Base-by-base conservation (phyloP, 441 rosid species). In the Croton setiger region DNA sequence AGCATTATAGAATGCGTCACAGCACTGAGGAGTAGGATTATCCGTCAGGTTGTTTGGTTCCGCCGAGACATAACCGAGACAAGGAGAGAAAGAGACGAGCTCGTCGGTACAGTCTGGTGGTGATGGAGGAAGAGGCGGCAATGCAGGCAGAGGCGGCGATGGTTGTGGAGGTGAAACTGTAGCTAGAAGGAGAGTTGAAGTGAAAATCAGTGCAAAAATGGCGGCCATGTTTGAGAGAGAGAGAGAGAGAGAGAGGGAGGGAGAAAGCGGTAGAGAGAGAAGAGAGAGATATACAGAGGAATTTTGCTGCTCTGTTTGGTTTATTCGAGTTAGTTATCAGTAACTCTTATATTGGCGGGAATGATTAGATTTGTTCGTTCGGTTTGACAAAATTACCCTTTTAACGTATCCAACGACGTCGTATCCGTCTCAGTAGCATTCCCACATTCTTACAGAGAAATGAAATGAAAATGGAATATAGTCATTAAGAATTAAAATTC, bases 1-100 rank as follows among this genome's bases (percentile, higher is more conserved):
- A 17, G 79, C 74, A 0, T 80, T 72, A 31, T 82, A 63, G 75
- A 84, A 79, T 64, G 85, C 88, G 0, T 69, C 66, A 86, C 98
- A 88, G 85, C 98, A 93, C 63, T 71, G 73, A 23, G 83, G 63
- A 66, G 82, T 51, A 58, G 69, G 79, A 2, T 70, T 51, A 62
- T 70, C 73, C 6, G 86, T 77, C 5, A 76, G 15, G 78, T 83
- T 80, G 83, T 89, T 89, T 1, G 93, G 96, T 61, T 83, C 80
- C 60, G 73, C 67, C 1, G 92, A 84, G 71, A 87, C 86, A 82
- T 82, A 87, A 36, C 87, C 75, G 47, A 89, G 85, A 78, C 97
- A 93, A 14, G 96, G 88, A 27, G 97, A 89, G 73, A 93, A 80
- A 60, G 84, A 82, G 55, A 89, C 85, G 57, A 93, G 85, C 75